Base-by-base conservation (phyloP, 345 rosid genomes). In the Turnera subulata region DNA sequence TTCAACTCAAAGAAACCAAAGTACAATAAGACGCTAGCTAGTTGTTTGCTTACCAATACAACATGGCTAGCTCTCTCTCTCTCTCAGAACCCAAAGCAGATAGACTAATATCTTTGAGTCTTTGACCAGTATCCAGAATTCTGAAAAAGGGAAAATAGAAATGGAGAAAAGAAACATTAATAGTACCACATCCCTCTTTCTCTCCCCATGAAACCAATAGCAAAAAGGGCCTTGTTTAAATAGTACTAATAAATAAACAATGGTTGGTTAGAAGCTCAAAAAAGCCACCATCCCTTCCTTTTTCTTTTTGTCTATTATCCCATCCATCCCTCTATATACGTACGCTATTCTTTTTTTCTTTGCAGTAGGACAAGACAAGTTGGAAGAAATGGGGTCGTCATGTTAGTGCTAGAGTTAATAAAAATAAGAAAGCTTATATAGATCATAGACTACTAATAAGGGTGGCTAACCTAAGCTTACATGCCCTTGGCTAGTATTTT, bases 351-450 rank as follows among this genome's bases (percentile, higher is more conserved):
- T 21, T 64, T 64, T 64, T 47, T 60, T 8, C 13, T 42, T 53
- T 46, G 68, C 50, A 46, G 49, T 49, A 64, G 52, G 46, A 61
- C 64, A 56, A 62, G 76, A 60, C 81, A 66, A 55, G 51, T 44
- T 9, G 59, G 53, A 54, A 6, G 35, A 49, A 49, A 13, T 49
- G 8, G 12, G 18, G 23, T 4, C 23, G 11, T 18, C 35, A 29
- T 4, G 35, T 29, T 29, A 29, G 35, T 29, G 35, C 35, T n/a
- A n/a, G n/a, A n/a, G n/a, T n/a, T n/a, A n/a, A n/a, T n/a, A n/a
- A n/a, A n/a, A n/a, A n/a, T n/a, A n/a, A n/a, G n/a, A n/a, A n/a
- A n/a, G n/a, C n/a, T n/a, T n/a, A n/a, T n/a, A n/a, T n/a, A n/a
- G n/a, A n/a, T n/a, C n/a, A n/a, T n/a, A n/a, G n/a, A n/a, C n/a